Base-by-base conservation (phyloP, 1,284 basidiomycete species). In the Pseudozyma hubeiensis region DNA sequence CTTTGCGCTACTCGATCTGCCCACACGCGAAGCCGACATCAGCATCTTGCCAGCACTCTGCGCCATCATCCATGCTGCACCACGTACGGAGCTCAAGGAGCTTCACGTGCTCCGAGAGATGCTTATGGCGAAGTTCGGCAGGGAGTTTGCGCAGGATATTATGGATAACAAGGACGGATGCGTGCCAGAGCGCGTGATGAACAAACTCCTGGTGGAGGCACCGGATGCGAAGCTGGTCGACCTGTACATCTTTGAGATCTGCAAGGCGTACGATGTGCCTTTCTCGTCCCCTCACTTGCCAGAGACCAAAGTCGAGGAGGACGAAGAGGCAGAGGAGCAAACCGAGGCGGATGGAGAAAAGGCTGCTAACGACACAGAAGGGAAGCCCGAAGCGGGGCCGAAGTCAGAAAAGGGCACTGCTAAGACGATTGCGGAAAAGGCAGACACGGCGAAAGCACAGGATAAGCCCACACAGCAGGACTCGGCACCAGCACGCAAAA, bases 71-170 rank as follows among this genome's bases (percentile, higher is more conserved):
- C 90, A 94, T 79, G 94, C 95, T 11, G 93, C 94, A 13, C 93
- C 93, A 19, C 88, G 93, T 68, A 95, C 93, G 19, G 85, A 86
- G 64, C 52, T 85, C 8, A 60, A 84, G 91, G 96, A 99, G 85
- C 89, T 99, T 37, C 93, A 97, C 77, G 87, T 93, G 39, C 86
- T 98, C 41, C 90, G 95, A 44, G 94, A 98, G 82, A 90, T 97
- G 84, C 88, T 99, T 60, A 93, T 96, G 91, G 91, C 94, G 85
- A 97, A 93, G 85, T 95, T 90, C 81, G 92, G 93, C 14, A 88
- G 93, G 19, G 93, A 96, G 24, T 94, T 91, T 80, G 89, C 92
- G 11, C 78, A 89, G 29, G 89, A 88, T 19, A 90, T 91, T 2
- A 92, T 93, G 89, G 93, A 94, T 80, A 94, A 94, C 84, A 88